Evolutionary conservation across 2,329 filamentous ascomycete species (phyloP), one percentile per base, ranked within the genome.

Genomic region (Curvularia eragrostidis): DNA sequence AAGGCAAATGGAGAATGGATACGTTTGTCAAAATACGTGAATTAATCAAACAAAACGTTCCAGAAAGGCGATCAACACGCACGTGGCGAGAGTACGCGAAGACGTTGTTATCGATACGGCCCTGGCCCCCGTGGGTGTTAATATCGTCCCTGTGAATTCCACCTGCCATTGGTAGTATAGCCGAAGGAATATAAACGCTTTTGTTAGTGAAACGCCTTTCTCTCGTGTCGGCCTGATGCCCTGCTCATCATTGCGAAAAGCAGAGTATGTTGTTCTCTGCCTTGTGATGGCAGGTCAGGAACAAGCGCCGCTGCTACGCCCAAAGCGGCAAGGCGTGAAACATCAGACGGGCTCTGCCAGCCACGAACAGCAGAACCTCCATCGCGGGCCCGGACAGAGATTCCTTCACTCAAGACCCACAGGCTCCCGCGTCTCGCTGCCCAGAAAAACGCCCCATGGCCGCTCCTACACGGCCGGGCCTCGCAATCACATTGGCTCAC

Each of bases 401-500:
- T 9, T 34, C 49, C 44, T 48, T 59, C 46, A 42, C 39, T 59
- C 54, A 56, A 62, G 30, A 59, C 63, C 58, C 47, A 63, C 57
- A 49, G 28, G 50, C 57, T 59, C 61, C 56, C 63, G 54, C 59
- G 60, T 62, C 57, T 65, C 58, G 60, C 58, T 59, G 67, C 71
- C 72, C 71, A 66, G 63, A 72, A 72, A 72, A 69, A 60, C 30
- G 54, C 18, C 54, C 59, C 59, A 59, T 48, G 21, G 46, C 34
- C 53, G 48, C 57, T 54, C 39, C 32, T 52, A 56, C 59, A 36
- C 59, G 36, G 59, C 30, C 53, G 34, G 59, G 36, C 51, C 56
- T 61, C 44, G 53, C 15, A 15, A 59, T 59, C 58, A 63, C 49
- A 74, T 72, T 73, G 70, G 69, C 62, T 48, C 58, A 47, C 54